Evolutionary conservation across 495 filamentous ascomycete species (phyloP).

Genomic region (Daldinia grandis): DNA sequence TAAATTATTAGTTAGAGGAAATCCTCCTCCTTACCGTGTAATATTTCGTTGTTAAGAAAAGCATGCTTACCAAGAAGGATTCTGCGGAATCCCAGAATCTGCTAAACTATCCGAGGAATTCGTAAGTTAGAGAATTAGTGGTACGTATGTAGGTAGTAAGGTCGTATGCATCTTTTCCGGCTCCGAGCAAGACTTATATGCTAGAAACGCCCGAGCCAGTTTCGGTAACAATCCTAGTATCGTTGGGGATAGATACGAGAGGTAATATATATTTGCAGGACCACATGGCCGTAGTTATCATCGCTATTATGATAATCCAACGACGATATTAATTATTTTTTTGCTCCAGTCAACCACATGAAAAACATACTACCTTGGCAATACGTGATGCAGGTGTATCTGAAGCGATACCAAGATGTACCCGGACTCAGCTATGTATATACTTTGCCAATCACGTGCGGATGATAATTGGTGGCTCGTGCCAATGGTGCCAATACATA

Average conservation of each 20-base stretch:
- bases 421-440: too few species aligned
- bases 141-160: background rate
- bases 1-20: too few species aligned
- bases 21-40: too few species aligned
- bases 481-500: background rate
- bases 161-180: background rate
- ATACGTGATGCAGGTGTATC: too few species aligned
- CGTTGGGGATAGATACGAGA: background rate
- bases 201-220: background rate
- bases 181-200: background rate
- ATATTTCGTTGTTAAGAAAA: too few species aligned
- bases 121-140: background rate
- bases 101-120: background rate
- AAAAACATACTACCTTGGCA: too few species aligned
- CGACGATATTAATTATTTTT: too few species aligned
- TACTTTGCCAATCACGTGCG: conserved; percentile 15
- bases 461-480: conserved; percentile 7
- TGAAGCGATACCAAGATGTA: too few species aligned
- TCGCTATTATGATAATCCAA: too few species aligned
- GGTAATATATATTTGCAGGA: background rate
- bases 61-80: background rate
- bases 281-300: too few species aligned
- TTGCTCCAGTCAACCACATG: too few species aligned
- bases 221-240: background rate
- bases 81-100: background rate